Evolutionary conservation across 441 rosid species (phyloP).

Genomic region (Eutrema salsugineum): DNA sequence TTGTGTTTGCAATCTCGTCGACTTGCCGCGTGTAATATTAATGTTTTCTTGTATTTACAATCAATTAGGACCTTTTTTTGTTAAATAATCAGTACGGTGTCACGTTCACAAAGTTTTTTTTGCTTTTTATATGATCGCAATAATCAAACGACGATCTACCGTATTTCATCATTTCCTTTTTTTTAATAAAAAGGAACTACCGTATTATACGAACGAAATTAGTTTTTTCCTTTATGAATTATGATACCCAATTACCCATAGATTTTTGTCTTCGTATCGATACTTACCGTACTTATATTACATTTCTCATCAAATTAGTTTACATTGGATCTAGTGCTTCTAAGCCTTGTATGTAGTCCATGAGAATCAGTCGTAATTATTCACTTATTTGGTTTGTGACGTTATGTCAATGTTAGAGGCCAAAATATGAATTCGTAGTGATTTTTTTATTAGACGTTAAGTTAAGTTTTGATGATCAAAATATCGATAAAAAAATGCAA

Average conservation of each 20-base stretch:
- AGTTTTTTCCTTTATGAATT: not conserved
- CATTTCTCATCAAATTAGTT: not conserved
- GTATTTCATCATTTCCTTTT: not conserved
- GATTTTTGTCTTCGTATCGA: not conserved
- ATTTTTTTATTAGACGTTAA: no score
- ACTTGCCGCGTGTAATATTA: slow-evolving; percentile 26
- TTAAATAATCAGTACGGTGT: not conserved
- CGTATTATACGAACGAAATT: not conserved
- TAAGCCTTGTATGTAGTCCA: not conserved
- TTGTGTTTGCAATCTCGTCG: slow-evolving; percentile 18
- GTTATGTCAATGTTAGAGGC: not conserved
- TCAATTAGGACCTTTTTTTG: not conserved
- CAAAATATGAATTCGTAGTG: not conserved
- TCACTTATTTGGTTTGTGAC: not conserved
- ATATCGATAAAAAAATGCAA: not conserved
- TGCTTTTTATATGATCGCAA: not conserved
- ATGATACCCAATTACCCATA: no score
- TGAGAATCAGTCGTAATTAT: not conserved
- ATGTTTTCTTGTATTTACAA: not conserved
- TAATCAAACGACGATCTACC: not conserved
- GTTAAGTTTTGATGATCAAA: not conserved
- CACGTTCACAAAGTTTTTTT: not conserved
- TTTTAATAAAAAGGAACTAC: no score
- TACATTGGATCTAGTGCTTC: not conserved
- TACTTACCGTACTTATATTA: not conserved